Evolutionary conservation across 176 grass and related monocot species (phyloP).

Genomic region (Zea mays): DNA sequence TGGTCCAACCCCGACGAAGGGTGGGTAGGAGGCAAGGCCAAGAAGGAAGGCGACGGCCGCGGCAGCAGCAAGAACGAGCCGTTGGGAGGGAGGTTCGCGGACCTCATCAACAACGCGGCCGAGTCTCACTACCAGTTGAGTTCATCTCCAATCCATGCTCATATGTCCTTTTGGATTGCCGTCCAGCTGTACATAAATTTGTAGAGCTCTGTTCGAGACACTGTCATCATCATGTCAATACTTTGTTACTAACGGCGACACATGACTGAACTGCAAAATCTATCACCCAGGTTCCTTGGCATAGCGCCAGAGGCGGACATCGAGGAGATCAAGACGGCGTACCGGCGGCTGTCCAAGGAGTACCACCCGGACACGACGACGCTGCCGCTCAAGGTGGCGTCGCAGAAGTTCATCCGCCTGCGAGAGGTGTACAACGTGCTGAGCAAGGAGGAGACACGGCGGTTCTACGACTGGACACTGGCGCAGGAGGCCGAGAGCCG

Average conservation of each 20-base stretch:
- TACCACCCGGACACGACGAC: slow-evolving; percentile 95
- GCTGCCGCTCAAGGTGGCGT: slow-evolving; percentile 72
- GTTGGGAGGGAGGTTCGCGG: slow-evolving; percentile 61
- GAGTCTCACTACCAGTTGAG: slow-evolving; percentile 87
- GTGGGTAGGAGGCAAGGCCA: slow-evolving; percentile 68
- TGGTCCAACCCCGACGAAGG: slow-evolving; percentile 83
- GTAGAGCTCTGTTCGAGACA: no score
- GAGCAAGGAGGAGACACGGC: slow-evolving; percentile 66
- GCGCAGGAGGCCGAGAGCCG: slow-evolving; percentile 88
- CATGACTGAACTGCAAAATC: neutral
- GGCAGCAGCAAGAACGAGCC: slow-evolving; percentile 39
- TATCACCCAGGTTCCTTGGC: slow-evolving; percentile 58
- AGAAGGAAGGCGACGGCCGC: slow-evolving; percentile 21
- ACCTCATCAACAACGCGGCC: slow-evolving; percentile 67
- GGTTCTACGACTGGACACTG: slow-evolving; percentile 96
- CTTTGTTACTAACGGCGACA: neutral
- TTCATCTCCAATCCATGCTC: no score
- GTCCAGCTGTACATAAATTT: no score
- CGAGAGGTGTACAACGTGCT: slow-evolving; percentile 86
- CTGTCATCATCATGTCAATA: neutral
- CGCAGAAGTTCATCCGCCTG: slow-evolving; percentile 81
- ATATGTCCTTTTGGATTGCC: no score
- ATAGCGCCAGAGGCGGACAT: slow-evolving; percentile 60
- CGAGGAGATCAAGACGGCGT: slow-evolving; percentile 90
- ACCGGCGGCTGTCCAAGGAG: slow-evolving; percentile 89